Evolutionary conservation across 345 rosid species (phyloP).

Genomic region (Schrenkiella parvula): DNA sequence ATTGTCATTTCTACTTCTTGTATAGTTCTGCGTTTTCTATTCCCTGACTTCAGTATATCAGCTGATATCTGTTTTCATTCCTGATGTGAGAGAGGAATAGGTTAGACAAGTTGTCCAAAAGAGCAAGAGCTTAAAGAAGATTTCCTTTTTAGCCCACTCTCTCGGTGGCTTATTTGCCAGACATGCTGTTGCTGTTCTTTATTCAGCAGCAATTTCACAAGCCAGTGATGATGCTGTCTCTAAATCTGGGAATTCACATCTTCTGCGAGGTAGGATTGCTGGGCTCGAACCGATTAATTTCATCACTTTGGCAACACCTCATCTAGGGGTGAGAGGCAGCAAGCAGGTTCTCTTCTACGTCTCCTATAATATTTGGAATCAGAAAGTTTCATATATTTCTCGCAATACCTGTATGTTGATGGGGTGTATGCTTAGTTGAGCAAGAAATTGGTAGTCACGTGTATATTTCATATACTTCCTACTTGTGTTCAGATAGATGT

Average conservation of each 20-base stretch:
- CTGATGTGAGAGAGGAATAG: conserved; percentile 36
- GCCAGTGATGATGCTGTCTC: conserved; percentile 34
- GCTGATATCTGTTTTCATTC: background rate
- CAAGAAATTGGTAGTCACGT: background rate
- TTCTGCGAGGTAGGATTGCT: conserved; percentile 59
- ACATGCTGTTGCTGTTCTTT: conserved; percentile 75
- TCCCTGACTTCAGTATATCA: background rate
- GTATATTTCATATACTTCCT: background rate
- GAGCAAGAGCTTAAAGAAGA: conserved; percentile 66
- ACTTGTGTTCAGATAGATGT: background rate
- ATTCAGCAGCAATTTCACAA: conserved; percentile 39
- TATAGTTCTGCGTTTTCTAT: background rate
- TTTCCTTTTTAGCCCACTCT: conserved; percentile 95
- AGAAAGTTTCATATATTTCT: background rate
- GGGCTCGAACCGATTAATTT: conserved; percentile 92
- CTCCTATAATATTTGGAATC: background rate
- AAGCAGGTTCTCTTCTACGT: conserved; percentile 58
- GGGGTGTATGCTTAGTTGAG: conserved; percentile 1
- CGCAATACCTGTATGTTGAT: background rate
- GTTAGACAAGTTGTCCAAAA: conserved; percentile 67
- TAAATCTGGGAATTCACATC: conserved; percentile 28
- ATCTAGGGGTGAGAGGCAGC: conserved; percentile 97
- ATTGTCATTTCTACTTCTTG: background rate
- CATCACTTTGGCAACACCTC: conserved; percentile 97
- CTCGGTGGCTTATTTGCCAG: conserved; percentile 97